Base-by-base conservation (phyloP, 1,139 yeast species). In the Geotrichum reessii region DNA sequence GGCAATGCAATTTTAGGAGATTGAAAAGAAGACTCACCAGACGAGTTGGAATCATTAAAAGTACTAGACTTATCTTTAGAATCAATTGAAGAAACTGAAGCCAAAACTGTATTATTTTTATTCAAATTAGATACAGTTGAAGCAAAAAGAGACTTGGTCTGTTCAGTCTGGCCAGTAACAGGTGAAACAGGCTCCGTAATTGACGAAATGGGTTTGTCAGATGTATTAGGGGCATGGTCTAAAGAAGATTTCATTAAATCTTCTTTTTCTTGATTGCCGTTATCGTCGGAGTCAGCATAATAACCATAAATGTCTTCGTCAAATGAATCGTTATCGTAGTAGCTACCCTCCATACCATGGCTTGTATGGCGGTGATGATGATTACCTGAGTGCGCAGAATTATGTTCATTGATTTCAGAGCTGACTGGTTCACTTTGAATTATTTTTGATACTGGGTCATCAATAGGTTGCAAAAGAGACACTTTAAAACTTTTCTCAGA, bases 221-320 rank as follows among this genome's bases (percentile, higher is more conserved):
- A 28, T 19, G 37, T 25, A 12, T 25, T 44, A 19, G 6, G 7
- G 7, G 21, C 25, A 17, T 31, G 27, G 17, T 33, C 48, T 19
- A 28, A 9, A 22, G 55, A 31, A 27, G 50, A 19, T 9, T 50
- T 33, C n/a, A 50, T 19, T n/a, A 33, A 14, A 19, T 50, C 25
- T 27, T 31, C 44, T 25, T 47, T 9, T 50, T 50, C 52, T 19
- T 50, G 27, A 9, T 28, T 47, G 2, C 50, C 57, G n/a, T 53
- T 54, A 42, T 53, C 33, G 3, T 53, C 42, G 17, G 40, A n/a
- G 46, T 57, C 60, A 11, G 55, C 53, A 28, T 57, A 57, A 27
- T 54, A 57, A 1, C 47, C 57, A 33, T 53, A 57, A 24, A 57
- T 57, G 24, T 54, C 60, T 19, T 51, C 55, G 12, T 57, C 60